A percentile compares a stretch with the other conserved stretches of the same genome.
Conservation (phyloP, 371 early-diverging fungal species). For the Actinomortierella ambigua region DNA sequence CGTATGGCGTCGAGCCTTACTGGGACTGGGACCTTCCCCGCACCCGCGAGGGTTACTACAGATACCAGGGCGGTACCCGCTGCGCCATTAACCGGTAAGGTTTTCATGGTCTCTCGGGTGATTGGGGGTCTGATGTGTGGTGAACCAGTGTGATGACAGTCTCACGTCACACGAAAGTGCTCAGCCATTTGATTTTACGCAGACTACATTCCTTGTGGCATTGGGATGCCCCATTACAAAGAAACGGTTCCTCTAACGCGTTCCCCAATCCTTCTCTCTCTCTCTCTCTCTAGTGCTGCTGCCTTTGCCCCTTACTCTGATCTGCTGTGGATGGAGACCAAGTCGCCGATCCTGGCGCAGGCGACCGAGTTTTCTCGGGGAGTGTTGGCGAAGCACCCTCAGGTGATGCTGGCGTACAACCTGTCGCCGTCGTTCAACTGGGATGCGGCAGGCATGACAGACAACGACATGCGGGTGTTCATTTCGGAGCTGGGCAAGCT, state of each 20-base stretch:
- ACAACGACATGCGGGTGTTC: conserved; percentile 85
- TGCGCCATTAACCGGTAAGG: conserved; percentile 83
- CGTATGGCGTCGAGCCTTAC: conserved; percentile 81
- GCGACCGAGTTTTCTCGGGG: conserved; percentile 92
- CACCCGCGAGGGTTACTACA: conserved; percentile 96
- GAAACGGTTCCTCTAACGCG: neutral
- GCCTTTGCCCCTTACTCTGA: conserved; percentile 95
- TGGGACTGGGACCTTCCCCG: conserved; percentile 95
- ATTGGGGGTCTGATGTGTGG: too few relatives aligned
- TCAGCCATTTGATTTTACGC: too few relatives aligned
- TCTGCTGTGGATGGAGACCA: conserved; percentile 98
- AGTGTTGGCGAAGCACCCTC: conserved; percentile 67
- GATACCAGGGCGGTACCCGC: conserved; percentile 94
- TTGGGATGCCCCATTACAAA: neutral
- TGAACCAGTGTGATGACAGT: too few relatives aligned
- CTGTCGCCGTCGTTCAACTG: conserved; percentile 98
- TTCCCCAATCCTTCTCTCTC: neutral
- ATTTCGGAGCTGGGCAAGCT: conserved; percentile 84
- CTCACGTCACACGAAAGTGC: neutral
- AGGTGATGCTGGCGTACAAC: conserved; percentile 90
- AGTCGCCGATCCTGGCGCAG: conserved; percentile 90
- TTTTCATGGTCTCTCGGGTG: neutral
- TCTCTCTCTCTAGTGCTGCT: conserved; percentile 55
- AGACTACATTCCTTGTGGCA: neutral
- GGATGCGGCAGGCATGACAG: conserved; percentile 94